Conservation (phyloP, 1,139 yeast genomes). For the Sugiyamaella xylanicola region DNA sequence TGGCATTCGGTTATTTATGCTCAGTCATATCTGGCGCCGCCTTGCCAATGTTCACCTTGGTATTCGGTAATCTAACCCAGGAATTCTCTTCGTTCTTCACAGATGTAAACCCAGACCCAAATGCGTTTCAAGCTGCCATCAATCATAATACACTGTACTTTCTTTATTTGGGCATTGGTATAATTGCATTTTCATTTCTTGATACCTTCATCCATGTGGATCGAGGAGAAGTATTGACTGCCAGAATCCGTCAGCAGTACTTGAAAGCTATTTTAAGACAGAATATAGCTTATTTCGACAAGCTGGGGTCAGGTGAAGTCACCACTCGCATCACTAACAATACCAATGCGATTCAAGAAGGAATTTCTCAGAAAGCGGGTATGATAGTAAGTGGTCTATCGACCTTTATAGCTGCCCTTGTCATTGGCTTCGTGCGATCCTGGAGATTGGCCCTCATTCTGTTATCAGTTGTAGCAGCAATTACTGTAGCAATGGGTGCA, state of each 20-base stretch:
- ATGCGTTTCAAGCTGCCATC: conserved; percentile 39
- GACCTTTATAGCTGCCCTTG: conserved; percentile 46
- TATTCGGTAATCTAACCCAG: conserved; percentile 46
- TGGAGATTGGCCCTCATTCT: conserved; percentile 47
- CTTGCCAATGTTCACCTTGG: conserved; percentile 46
- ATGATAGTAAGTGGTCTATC: conserved; percentile 44
- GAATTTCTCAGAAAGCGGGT: conserved; percentile 51
- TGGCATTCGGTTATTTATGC: conserved; percentile 38
- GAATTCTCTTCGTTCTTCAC: conserved; percentile 42
- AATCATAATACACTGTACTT: conserved; percentile 44
- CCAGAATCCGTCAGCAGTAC: conserved; percentile 46
- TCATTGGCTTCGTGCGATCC: conserved; percentile 46
- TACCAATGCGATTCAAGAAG: conserved; percentile 48
- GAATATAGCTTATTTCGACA: conserved; percentile 49
- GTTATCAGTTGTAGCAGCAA: conserved; percentile 42
- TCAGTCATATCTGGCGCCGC: conserved; percentile 46
- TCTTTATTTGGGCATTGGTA: conserved; percentile 45
- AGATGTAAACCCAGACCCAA: conserved; percentile 32
- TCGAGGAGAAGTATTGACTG: conserved; percentile 47
- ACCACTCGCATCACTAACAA: conserved; percentile 50
- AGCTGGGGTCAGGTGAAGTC: conserved; percentile 50
- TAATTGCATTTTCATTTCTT: conserved; percentile 38
- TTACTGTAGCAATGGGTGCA: conserved; percentile 36
- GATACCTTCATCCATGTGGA: conserved; percentile 45
- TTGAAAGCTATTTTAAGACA: conserved; percentile 46